These are phyloP conservation scores for Heliamphora exappendiculata DNA, from an alignment of 148 eudicot genomes.

Conservation along the genomic window DNA sequence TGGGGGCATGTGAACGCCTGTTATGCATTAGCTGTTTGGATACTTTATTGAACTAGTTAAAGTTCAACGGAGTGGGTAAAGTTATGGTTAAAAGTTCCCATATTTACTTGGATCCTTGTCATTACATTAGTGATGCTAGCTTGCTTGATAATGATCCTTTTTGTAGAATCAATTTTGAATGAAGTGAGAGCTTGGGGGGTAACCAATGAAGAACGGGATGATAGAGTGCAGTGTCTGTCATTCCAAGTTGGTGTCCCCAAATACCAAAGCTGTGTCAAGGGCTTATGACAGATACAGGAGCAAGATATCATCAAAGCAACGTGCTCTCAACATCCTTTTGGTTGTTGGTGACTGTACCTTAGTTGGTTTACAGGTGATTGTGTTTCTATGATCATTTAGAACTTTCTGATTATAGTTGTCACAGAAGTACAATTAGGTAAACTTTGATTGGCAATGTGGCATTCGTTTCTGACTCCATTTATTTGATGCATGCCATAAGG, in stretches of 20 bases:
- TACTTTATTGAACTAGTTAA: neutral
- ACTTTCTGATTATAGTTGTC: neutral
- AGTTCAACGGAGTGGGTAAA: neutral
- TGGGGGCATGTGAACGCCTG: neutral
- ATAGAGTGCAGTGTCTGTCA: constrained; percentile 89
- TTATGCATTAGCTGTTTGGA: neutral
- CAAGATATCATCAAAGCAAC: constrained; percentile 79
- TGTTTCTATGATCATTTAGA: neutral
- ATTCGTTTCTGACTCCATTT: neutral
- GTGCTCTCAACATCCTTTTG: constrained; percentile 62
- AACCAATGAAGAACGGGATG: constrained; percentile 64
- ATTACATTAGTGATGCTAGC: neutral
- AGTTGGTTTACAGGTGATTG: constrained; percentile 83
- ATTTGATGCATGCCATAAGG: neutral
- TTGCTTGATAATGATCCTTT: neutral
- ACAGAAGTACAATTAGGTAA: neutral
- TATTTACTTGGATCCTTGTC: neutral
- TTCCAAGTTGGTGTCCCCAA: constrained; percentile 60
- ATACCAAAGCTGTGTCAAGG: constrained; percentile 56
- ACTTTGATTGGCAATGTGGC: neutral
- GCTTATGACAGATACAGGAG: constrained; percentile 77
- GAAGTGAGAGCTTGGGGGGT: constrained; percentile 7
- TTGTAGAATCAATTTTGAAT: neutral
- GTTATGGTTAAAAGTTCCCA: neutral
- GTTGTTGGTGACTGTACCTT: constrained; percentile 87